Conservation (phyloP, 106 monocot species). For the Dactylorhiza incarnata region DNA sequence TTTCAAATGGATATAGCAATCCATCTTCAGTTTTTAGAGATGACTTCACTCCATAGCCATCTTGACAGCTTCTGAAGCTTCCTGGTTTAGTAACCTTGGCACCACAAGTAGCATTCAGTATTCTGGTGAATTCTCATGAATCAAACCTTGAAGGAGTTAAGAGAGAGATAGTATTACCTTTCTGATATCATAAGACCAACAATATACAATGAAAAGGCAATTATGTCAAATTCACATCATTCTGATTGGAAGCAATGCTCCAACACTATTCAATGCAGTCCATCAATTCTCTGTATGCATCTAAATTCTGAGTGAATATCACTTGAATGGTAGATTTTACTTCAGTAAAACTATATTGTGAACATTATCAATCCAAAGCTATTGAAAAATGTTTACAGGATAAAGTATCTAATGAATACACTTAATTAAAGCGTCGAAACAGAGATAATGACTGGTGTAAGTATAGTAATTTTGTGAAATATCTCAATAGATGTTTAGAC, state of each 20-base stretch:
- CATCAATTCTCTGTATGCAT: no score
- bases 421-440: background rate
- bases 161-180: background rate
- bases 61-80: conserved; percentile 83
- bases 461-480: background rate
- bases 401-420: background rate
- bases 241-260: background rate
- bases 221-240: background rate
- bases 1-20: conserved; percentile 91
- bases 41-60: conserved; percentile 99
- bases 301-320: no score
- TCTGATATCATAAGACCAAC: background rate
- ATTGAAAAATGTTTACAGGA: background rate
- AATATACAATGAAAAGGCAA: background rate
- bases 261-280: background rate
- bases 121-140: conserved; percentile 83
- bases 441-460: background rate
- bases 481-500: background rate
- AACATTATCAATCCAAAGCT: background rate
- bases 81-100: conserved; percentile 92
- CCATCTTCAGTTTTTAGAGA: conserved; percentile 99
- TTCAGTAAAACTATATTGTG: background rate
- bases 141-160: conserved; percentile 56
- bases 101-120: conserved; percentile 84
- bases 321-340: background rate